Conservation (phyloP, 1,139 yeast species). For the Pneumocystis oryctolagi region DNA sequence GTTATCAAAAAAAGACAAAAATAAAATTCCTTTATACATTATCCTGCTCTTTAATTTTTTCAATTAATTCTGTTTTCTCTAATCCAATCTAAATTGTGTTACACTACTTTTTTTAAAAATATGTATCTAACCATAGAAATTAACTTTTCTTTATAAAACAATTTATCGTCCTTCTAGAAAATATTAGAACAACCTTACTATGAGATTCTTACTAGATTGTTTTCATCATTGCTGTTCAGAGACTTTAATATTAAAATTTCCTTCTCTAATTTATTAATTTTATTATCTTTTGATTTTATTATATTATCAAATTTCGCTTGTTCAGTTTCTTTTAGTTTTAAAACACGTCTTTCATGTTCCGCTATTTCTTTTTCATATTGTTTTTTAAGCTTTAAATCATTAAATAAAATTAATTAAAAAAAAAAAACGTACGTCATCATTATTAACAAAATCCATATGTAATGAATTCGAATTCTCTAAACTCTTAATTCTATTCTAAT, state of each 20-base stretch:
- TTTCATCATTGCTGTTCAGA: not conserved
- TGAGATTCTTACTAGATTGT: not conserved
- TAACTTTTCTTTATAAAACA: not conserved
- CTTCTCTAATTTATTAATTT: conserved; percentile 1
- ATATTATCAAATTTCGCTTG: not conserved
- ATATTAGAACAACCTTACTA: not conserved
- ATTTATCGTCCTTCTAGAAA: not conserved
- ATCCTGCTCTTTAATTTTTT: not conserved
- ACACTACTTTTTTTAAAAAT: not conserved
- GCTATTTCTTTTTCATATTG: conserved; percentile 1
- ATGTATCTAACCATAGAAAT: not conserved
- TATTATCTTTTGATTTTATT: conserved; percentile 1
- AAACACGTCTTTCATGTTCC: not conserved
- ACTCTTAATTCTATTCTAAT: not conserved
- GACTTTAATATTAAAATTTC: not conserved
- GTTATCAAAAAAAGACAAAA: not conserved
- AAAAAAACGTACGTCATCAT: not conserved
- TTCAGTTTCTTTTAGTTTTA: not conserved
- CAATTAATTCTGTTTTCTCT: not conserved
- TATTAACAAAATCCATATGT: not conserved
- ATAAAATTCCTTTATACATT: not conserved
- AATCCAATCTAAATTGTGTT: not conserved
- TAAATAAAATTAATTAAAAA: not conserved
- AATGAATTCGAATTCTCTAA: not conserved
- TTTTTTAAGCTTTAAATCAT: not conserved